phyloP scores from a whole-genome alignment of 1,139 yeast genomes.

The Blastobotrys apis region DNA sequence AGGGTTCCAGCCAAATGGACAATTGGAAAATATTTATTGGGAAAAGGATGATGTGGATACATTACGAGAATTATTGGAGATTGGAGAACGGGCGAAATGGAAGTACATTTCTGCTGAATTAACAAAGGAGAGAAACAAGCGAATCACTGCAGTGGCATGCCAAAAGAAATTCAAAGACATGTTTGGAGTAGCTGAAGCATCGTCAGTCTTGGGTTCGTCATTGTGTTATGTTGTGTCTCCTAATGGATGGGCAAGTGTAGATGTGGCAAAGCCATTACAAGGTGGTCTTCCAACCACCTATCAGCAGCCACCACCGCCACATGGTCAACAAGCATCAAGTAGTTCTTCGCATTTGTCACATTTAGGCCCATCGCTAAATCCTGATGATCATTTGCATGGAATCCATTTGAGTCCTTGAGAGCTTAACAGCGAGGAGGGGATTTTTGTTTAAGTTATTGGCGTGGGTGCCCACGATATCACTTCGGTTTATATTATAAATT shows the following conservation, averaged over 20 bases:
- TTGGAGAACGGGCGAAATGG: conserved; percentile 44
- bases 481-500: too few species aligned
- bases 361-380: neutral
- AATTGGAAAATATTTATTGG: conserved; percentile 28
- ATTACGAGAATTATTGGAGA: conserved; percentile 35
- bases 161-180: conserved; percentile 40
- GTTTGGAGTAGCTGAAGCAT: conserved; percentile 41
- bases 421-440: neutral
- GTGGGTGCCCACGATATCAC: too few species aligned
- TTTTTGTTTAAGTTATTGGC: neutral
- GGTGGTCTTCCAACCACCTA: neutral
- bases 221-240: conserved; percentile 40
- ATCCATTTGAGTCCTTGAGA: neutral
- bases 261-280: conserved; percentile 7
- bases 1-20: neutral
- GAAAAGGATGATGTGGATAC: conserved; percentile 36
- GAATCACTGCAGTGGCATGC: conserved; percentile 42
- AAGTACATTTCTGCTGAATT: conserved; percentile 38
- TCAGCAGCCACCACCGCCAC: conserved; percentile 2
- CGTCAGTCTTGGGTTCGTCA: conserved; percentile 38
- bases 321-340: neutral
- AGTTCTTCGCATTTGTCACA: neutral
- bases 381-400: neutral
- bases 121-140: conserved; percentile 30
- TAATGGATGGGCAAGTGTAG: conserved; percentile 38